Conservation (phyloP, 139 green algal genomes). For the Chlorella sp. region DNA sequence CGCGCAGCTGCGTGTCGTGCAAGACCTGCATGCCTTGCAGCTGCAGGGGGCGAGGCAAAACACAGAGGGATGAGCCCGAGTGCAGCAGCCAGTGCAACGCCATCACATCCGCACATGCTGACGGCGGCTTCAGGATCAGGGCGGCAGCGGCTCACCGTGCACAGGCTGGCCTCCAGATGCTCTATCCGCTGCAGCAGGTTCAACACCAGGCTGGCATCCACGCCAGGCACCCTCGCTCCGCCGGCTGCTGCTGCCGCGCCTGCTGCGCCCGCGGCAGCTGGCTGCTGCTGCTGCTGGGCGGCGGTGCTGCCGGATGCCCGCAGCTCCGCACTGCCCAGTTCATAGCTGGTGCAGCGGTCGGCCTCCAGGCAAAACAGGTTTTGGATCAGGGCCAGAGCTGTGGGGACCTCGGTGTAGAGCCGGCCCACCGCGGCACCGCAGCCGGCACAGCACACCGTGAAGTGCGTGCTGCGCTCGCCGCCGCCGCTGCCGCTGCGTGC, state of each 20-base stretch:
- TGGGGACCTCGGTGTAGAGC: slow-evolving; percentile 25
- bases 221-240: not conserved
- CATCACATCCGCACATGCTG: not conserved
- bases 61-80: not conserved
- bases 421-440: slow-evolving; percentile 31
- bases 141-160: not conserved
- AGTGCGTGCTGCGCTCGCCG: not conserved
- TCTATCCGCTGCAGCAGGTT: slow-evolving; percentile 15
- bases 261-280: not conserved
- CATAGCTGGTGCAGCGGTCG: slow-evolving; percentile 27
- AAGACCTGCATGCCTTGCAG: slow-evolving; percentile 36
- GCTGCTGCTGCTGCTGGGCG: not conserved
- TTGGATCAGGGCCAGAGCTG: not conserved
- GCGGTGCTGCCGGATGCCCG: not conserved
- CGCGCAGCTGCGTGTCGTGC: slow-evolving; percentile 38
- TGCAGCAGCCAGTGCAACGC: not conserved
- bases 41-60: not conserved
- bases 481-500: too few species aligned
- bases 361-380: slow-evolving; percentile 26
- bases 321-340: slow-evolving; percentile 30
- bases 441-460: slow-evolving; percentile 22
- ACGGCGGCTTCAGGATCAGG: too few species aligned
- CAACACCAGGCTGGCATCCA: not conserved
- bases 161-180: slow-evolving; percentile 17
- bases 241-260: not conserved